These are phyloP conservation scores for Botrytis pseudocinerea DNA, from an alignment of 2,329 filamentous ascomycete species.

Conservation along the genomic window DNA sequence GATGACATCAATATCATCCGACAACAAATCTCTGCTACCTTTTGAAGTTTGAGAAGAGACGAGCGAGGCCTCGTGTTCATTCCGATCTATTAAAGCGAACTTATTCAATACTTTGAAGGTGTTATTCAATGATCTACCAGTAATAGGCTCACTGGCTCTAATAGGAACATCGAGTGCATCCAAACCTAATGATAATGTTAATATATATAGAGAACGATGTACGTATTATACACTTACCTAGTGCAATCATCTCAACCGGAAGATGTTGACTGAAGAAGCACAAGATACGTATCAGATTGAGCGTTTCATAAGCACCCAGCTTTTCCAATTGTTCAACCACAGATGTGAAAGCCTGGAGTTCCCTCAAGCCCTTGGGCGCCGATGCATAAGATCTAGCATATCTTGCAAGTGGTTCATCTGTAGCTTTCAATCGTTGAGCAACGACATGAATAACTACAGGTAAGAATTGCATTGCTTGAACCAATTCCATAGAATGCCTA, in stretches of 20 bases:
- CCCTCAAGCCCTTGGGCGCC: conserved; percentile 53
- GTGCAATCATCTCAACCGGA: conserved; percentile 63
- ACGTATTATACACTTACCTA: conserved; percentile 46
- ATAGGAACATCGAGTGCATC: conserved; percentile 51
- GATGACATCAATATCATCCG: conserved; percentile 52
- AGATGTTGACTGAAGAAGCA: conserved; percentile 66
- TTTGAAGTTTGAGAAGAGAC: conserved; percentile 34
- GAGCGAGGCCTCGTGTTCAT: conserved; percentile 43
- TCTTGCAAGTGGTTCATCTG: conserved; percentile 59
- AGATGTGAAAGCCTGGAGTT: conserved; percentile 49
- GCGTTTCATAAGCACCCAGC: conserved; percentile 52
- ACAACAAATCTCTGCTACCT: conserved; percentile 47
- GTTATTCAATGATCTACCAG: conserved; percentile 44
- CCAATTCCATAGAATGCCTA: conserved; percentile 59
- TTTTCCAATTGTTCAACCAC: conserved; percentile 52
- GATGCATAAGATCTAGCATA: conserved; percentile 60
- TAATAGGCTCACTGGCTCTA: conserved; percentile 45
- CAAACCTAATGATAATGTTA: conserved; percentile 43
- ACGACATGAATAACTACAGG: conserved; percentile 69
- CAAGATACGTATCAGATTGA: conserved; percentile 65
- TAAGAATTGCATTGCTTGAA: conserved; percentile 62
- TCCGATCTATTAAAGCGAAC: conserved; percentile 54
- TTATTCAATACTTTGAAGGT: conserved; percentile 53
- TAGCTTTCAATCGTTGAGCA: conserved; percentile 60
- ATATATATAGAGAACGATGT: neutral